phyloP scores from a whole-genome alignment of 164 flowering plant genomes.

The Buxus sempervirens region DNA sequence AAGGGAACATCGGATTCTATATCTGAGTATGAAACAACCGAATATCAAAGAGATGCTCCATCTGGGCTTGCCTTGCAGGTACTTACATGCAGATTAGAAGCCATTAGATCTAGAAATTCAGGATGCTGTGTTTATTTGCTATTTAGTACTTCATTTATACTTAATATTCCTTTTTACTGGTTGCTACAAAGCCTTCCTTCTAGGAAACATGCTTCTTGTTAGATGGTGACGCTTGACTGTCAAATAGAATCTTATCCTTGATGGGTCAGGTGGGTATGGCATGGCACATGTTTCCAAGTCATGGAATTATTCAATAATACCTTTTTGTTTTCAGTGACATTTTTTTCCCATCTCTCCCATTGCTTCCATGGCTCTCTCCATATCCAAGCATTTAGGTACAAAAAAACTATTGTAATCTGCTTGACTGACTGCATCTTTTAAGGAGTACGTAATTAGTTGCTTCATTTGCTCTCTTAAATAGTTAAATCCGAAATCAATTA shows the following conservation, averaged over 20 bases:
- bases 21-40: constrained; percentile 65
- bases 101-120: background rate
- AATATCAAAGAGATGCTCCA: constrained; percentile 33
- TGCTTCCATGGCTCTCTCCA: constrained; percentile 14
- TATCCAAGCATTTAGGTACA: background rate
- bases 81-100: constrained; percentile 11
- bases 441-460: no score
- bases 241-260: constrained; percentile 41
- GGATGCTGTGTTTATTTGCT: background rate
- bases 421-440: background rate
- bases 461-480: no score
- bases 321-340: constrained; percentile 16
- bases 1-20: constrained; percentile 59
- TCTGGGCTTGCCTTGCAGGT: constrained; percentile 63
- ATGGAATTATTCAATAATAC: constrained; percentile 17
- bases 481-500: no score
- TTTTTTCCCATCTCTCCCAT: constrained; percentile 19
- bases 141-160: constrained; percentile 4
- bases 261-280: constrained; percentile 40
- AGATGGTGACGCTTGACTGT: constrained; percentile 11
- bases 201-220: constrained; percentile 33
- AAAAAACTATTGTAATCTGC: background rate
- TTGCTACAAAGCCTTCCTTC: constrained; percentile 27
- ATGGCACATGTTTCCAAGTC: constrained; percentile 31
- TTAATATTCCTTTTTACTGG: constrained; percentile 11